These are phyloP conservation scores for Cutaneotrichosporon cutaneum DNA, from an alignment of 1,284 basidiomycete species.

Conservation along the genomic window DNA sequence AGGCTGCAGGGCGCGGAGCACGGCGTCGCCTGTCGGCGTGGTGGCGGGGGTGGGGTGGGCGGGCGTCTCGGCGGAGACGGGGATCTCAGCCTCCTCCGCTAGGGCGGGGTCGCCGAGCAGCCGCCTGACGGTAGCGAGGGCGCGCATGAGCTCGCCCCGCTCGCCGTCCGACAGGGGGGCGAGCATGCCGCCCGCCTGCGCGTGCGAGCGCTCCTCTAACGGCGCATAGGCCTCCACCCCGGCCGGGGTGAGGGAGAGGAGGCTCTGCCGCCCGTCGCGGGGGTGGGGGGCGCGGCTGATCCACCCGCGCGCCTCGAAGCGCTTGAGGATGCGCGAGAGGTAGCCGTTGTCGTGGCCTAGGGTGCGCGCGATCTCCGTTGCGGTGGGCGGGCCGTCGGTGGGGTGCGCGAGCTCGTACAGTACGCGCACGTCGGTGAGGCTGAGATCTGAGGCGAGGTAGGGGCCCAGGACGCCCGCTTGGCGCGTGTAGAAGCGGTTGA, in stretches of 20 bases:
- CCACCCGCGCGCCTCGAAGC: conserved; percentile 20
- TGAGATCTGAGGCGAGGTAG: conserved; percentile 12
- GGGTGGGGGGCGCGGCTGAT: conserved; percentile 9
- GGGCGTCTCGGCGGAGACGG: neutral
- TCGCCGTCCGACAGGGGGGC: neutral
- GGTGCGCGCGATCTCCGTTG: conserved; percentile 15
- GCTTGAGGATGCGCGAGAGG: conserved; percentile 23
- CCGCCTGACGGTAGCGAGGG: conserved; percentile 14
- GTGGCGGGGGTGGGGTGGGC: neutral
- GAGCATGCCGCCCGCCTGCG: conserved; percentile 7
- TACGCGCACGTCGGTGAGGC: conserved; percentile 21
- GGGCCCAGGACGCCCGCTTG: conserved; percentile 18
- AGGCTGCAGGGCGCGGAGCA: conserved; percentile 11
- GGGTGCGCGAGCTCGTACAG: conserved; percentile 22
- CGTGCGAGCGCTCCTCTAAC: conserved; percentile 13
- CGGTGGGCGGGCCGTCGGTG: neutral
- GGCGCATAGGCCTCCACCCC: conserved; percentile 13
- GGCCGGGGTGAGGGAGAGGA: conserved; percentile 5
- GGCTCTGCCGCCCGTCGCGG: conserved; percentile 18
- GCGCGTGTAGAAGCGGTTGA: conserved; percentile 28
- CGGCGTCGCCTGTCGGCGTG: neutral
- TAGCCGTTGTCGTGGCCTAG: conserved; percentile 21
- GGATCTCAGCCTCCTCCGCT: neutral
- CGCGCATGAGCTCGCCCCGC: conserved; percentile 4
- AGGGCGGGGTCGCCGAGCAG: neutral